These are phyloP conservation scores for Calocybe indica DNA, from an alignment of 768 basidiomycete species.

Conservation along the genomic window DNA sequence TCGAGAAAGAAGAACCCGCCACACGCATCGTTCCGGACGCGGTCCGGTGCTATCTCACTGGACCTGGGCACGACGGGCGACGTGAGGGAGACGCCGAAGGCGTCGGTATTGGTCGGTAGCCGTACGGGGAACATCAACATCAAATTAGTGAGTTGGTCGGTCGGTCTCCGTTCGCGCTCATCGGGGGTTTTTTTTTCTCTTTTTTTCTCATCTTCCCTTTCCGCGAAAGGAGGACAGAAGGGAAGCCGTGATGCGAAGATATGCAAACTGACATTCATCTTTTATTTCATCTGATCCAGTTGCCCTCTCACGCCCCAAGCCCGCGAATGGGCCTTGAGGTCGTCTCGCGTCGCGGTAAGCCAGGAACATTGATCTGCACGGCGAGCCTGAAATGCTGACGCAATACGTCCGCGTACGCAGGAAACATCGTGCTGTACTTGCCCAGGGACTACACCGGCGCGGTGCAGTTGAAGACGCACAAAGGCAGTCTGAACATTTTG, in stretches of 20 bases:
- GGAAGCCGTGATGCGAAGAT: neutral
- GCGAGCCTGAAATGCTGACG: constrained; percentile 2
- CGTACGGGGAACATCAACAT: constrained; percentile 32
- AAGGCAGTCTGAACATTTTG: constrained; percentile 20
- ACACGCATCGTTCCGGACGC: constrained; percentile 37
- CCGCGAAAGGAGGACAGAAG: neutral
- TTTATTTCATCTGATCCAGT: constrained; percentile 13
- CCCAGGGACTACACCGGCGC: constrained; percentile 22
- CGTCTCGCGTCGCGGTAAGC: constrained; percentile 25
- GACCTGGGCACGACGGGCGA: constrained; percentile 32
- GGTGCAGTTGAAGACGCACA: constrained; percentile 19
- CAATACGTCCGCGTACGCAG: constrained; percentile 5
- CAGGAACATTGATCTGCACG: neutral
- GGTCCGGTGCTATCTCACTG: constrained; percentile 31
- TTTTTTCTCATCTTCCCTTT: constrained; percentile 1
- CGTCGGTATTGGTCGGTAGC: constrained; percentile 30
- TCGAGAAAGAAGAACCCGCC: constrained; percentile 21
- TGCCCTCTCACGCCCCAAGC: constrained; percentile 22
- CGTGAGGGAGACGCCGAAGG: constrained; percentile 20
- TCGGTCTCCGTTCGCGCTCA: neutral
- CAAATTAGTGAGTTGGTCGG: constrained; percentile 26
- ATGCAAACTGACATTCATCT: neutral
- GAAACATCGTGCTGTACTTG: constrained; percentile 20
- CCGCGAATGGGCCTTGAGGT: constrained; percentile 34
- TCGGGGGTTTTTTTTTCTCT: neutral